Conservation (phyloP, 495 filamentous ascomycete species). For the Neurospora sp. region DNA sequence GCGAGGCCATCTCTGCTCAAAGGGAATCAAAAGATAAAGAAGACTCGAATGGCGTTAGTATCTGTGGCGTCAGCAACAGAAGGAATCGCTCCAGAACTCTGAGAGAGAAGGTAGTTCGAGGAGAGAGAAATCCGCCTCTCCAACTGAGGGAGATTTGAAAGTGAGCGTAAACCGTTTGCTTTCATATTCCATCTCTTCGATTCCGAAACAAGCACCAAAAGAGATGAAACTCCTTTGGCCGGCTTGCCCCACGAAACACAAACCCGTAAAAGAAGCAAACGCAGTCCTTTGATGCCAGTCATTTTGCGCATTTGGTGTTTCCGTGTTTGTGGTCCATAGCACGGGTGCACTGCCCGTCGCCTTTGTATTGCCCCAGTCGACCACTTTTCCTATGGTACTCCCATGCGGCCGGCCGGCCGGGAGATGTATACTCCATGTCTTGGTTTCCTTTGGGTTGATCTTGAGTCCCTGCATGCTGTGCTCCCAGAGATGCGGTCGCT, state of each 20-base stretch:
- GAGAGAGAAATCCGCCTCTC: neutral
- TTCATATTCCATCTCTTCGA: neutral
- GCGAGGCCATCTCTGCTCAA: neutral
- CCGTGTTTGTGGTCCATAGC: neutral
- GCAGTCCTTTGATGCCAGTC: neutral
- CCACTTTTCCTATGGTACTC: neutral
- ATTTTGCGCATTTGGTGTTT: neutral
- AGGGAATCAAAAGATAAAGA: neutral
- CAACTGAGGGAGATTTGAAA: neutral
- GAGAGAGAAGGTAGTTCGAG: neutral
- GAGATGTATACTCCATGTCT: neutral
- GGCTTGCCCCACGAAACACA: neutral
- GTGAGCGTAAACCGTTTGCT: neutral
- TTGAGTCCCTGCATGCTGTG: neutral
- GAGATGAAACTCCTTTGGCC: neutral
- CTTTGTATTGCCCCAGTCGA: neutral
- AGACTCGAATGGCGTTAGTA: neutral
- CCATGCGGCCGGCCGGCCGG: neutral
- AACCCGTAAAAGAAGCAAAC: neutral
- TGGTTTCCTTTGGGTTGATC: neutral
- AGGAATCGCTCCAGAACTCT: neutral
- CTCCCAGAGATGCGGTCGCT: neutral
- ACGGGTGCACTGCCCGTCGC: neutral
- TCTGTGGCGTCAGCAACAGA: neutral
- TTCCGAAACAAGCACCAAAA: neutral